Evolutionary conservation across 228 moss, liverwort and hornwort genomes (phyloP), one percentile per base, ranked within the genome.

Genomic region (Sphagnum magellanicum): DNA sequence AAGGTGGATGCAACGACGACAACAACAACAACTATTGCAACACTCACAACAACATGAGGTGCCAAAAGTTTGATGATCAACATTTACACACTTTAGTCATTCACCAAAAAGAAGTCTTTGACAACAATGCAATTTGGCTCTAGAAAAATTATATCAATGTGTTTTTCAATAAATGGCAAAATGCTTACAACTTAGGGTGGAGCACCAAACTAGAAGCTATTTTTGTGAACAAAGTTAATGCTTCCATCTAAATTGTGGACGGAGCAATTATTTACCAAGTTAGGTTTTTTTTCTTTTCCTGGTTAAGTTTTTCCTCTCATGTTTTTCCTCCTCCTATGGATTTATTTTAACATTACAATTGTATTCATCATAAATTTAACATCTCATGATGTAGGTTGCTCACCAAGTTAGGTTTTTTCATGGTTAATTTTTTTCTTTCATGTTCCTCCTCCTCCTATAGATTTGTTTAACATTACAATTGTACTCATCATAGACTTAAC

Each of bases 141-240:
- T 0, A 74, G 80, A 8, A 66, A 91, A 0, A 89, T 89, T 6
- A 11, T 90, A 32, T 91, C 91, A 5, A 76, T 93, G 5, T 87
- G 81, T 5, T 93, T 91, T 32, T 84, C 83, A 5, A 75, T 75
- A 0, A 80, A 91, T 66, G 85, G 83, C 15, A 89, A 84, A 48
- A 83, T 81, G 52, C 71, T 93, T 4, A 89, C 80, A 17, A 89
- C 93, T 0, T 71, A 87, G 47, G 91, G 87, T 0, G 93, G 93
- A 16, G 72, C 81, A 0, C 89, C 89, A 0, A 87, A 93, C 32
- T 93, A 87, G 87, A 84, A 85, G 51, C 69, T 93, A 65, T 84
- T 89, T 5, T 10, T 91, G 1, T 91, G 50, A 78, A 78, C 14
- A 89, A 87, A 74, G 66, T 91, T 48, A 71, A 89, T 63, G 75